A percentile compares a stretch with the other conserved stretches of the same genome.
Evolutionary conservation across 2,329 filamentous ascomycete species (phyloP).

Genomic region (Penicillium corylophilum): DNA sequence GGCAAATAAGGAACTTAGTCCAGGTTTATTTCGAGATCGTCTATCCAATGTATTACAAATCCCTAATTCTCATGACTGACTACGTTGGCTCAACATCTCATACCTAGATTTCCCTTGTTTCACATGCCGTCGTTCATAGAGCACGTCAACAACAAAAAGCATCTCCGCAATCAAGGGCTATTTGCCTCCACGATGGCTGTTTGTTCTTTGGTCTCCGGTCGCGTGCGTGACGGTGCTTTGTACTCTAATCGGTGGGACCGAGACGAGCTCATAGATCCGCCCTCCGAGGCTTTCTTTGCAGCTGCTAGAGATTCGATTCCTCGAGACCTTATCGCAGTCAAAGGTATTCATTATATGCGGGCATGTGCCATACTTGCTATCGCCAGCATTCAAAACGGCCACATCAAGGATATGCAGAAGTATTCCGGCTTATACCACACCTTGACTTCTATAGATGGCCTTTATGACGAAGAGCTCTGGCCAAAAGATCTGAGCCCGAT

Average conservation of each 20-base stretch:
- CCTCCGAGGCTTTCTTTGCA: conserved; percentile 47
- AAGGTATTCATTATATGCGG: conserved; percentile 41
- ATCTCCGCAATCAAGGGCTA: conserved; percentile 44
- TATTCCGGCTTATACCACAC: conserved; percentile 55
- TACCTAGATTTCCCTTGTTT: conserved; percentile 50
- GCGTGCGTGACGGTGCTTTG: conserved; percentile 52
- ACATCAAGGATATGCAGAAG: conserved; percentile 51
- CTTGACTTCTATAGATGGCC: conserved; percentile 48
- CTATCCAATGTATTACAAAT: conserved; percentile 56
- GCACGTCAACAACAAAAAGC: conserved; percentile 44
- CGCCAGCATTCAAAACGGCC: conserved; percentile 53
- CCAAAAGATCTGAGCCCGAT: conserved; percentile 45
- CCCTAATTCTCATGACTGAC: no score
- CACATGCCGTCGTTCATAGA: conserved; percentile 47
- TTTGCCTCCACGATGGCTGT: conserved; percentile 55
- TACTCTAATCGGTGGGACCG: conserved; percentile 37
- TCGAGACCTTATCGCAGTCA: conserved; percentile 35
- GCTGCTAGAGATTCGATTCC: conserved; percentile 44
- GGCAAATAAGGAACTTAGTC: conserved; percentile 44
- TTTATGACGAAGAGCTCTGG: conserved; percentile 58
- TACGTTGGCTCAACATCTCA: no score
- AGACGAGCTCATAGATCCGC: conserved; percentile 30
- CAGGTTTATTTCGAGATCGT: conserved; percentile 54
- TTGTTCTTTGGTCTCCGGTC: conserved; percentile 51
- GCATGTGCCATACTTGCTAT: conserved; percentile 52